Evolutionary conservation across 2,329 filamentous ascomycete species (phyloP).

Genomic region (Microdochium bolleyi): DNA sequence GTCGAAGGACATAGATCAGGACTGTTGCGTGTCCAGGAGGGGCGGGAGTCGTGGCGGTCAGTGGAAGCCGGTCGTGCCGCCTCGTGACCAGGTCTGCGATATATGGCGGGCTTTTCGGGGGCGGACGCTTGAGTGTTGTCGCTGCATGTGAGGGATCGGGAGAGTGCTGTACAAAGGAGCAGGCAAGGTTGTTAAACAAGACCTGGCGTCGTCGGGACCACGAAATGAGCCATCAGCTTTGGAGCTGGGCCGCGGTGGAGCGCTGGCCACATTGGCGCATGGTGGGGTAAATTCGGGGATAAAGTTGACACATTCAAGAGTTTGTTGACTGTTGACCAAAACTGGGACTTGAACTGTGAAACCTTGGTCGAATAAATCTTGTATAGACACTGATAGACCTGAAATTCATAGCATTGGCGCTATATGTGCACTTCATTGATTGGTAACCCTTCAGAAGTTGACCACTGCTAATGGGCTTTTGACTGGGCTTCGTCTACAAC

Average conservation of each 20-base stretch:
- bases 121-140: background rate
- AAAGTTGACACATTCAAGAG: too few relatives aligned
- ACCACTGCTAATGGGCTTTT: too few relatives aligned
- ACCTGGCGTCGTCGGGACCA: background rate
- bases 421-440: too few relatives aligned
- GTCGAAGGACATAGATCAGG: constrained; percentile 10
- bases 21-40: background rate
- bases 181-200: background rate
- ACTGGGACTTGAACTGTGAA: too few relatives aligned
- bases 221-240: background rate
- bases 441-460: too few relatives aligned
- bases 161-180: background rate
- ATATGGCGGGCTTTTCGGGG: background rate
- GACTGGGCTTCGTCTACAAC: background rate
- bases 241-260: background rate
- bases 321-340: too few relatives aligned
- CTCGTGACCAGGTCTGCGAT: background rate
- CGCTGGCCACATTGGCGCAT: constrained; percentile 6
- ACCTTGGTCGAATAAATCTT: too few relatives aligned
- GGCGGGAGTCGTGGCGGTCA: background rate
- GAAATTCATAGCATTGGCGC: too few relatives aligned
- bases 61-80: too few relatives aligned
- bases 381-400: too few relatives aligned
- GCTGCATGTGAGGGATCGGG: background rate
- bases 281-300: constrained; percentile 8